Evolutionary conservation across 345 rosid species (phyloP).

Genomic region (Pugionium cornutum): DNA sequence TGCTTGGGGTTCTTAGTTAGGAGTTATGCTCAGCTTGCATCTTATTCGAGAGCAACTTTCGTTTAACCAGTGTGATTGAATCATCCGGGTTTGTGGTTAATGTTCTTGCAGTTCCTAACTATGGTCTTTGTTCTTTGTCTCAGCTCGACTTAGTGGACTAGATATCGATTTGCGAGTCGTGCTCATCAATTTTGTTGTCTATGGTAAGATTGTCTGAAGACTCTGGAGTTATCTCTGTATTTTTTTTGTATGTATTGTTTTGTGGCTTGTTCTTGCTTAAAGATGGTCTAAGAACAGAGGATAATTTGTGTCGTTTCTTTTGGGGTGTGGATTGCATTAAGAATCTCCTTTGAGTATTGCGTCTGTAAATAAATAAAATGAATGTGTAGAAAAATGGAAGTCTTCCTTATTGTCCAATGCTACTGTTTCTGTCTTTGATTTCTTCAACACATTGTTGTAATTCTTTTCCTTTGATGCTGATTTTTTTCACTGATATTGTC

Average conservation of each 20-base stretch:
- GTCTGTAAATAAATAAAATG: no score
- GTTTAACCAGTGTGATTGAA: background rate
- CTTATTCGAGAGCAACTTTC: background rate
- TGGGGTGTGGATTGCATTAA: background rate
- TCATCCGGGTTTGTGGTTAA: background rate
- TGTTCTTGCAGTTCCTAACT: background rate
- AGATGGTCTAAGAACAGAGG: background rate
- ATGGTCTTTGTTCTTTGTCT: background rate
- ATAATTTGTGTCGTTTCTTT: background rate
- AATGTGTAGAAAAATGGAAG: background rate
- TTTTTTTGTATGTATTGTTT: no score
- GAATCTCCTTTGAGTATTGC: background rate
- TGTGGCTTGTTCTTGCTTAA: constrained; percentile 2
- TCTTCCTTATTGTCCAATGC: background rate
- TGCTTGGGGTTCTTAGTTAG: background rate
- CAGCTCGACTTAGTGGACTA: constrained; percentile 23
- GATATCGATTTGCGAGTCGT: background rate
- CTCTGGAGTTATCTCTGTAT: background rate
- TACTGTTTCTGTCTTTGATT: background rate
- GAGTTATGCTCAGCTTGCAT: background rate
- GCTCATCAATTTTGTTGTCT: background rate
- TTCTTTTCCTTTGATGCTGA: background rate
- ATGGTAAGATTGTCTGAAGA: constrained; percentile 24
- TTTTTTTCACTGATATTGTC: background rate
- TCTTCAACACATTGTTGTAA: no score